Conservation (phyloP, 2,329 filamentous ascomycete genomes). For the Sporothrix pseudoabietina region DNA sequence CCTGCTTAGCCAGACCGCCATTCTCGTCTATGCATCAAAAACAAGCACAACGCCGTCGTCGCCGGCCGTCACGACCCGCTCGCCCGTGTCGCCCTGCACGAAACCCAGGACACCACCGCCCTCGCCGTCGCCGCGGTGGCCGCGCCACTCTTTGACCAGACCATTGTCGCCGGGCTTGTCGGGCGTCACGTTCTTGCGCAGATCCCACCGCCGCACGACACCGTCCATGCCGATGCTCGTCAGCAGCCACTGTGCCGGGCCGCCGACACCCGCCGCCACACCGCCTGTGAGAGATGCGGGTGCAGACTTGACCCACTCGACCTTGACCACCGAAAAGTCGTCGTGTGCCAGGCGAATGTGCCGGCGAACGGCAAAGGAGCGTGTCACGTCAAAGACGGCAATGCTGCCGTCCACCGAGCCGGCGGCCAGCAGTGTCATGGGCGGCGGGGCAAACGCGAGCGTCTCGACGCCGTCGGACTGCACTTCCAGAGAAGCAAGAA, state of each 20-base stretch:
- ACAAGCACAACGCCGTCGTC: constrained; percentile 76
- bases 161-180: constrained; percentile 47
- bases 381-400: constrained; percentile 81
- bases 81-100: constrained; percentile 75
- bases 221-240: constrained; percentile 93
- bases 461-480: constrained; percentile 79
- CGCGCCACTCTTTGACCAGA: constrained; percentile 83
- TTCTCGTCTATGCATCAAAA: constrained; percentile 56
- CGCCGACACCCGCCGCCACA: constrained; percentile 6
- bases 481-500: constrained; percentile 80
- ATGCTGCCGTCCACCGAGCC: constrained; percentile 76
- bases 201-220: constrained; percentile 85
- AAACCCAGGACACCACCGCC: constrained; percentile 89
- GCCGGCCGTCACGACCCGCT: constrained; percentile 81
- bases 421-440: constrained; percentile 59
- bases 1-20: neutral
- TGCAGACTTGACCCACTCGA: constrained; percentile 70
- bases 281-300: constrained; percentile 23
- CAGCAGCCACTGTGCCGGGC: constrained; percentile 60
- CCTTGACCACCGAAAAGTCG: constrained; percentile 86
- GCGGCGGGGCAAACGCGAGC: constrained; percentile 62
- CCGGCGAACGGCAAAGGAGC: constrained; percentile 82
- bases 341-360: constrained; percentile 83
- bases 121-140: constrained; percentile 81
- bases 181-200: constrained; percentile 48